These are phyloP conservation scores for Phytophthora litchii DNA, from an alignment of 352 stramenopile species.

Conservation along the genomic window DNA sequence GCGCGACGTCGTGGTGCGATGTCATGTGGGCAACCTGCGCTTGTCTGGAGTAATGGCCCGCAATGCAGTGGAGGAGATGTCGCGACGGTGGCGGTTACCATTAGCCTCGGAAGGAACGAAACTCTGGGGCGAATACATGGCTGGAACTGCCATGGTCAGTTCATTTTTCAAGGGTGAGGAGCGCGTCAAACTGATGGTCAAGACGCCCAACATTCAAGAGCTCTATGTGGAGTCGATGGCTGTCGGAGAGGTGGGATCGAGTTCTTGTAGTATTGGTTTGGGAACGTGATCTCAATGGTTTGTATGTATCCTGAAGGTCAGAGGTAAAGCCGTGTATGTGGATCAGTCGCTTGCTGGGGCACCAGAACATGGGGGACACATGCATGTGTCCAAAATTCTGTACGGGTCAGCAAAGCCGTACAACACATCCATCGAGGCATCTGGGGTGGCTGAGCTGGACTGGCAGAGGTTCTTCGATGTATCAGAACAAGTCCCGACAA, in stretches of 20 bases:
- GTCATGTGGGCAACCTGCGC: constrained; percentile 83
- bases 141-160: constrained; percentile 82
- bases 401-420: constrained; percentile 79
- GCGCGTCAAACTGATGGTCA: constrained; percentile 78
- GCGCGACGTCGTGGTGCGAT: constrained; percentile 74
- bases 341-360: constrained; percentile 34
- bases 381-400: constrained; percentile 83
- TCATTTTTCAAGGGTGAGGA: constrained; percentile 90
- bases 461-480: constrained; percentile 87
- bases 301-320: constrained; percentile 40
- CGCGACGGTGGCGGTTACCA: constrained; percentile 62
- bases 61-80: constrained; percentile 56
- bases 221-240: constrained; percentile 82
- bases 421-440: constrained; percentile 73
- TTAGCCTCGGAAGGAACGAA: constrained; percentile 48
- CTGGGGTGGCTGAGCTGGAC: constrained; percentile 65
- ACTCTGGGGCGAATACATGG: constrained; percentile 90
- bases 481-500: constrained; percentile 87
- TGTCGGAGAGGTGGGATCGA: constrained; percentile 64
- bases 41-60: constrained; percentile 77
- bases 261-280: background rate
- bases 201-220: constrained; percentile 68
- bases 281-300: background rate
- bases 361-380: constrained; percentile 42
- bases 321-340: constrained; percentile 60